A percentile compares a stretch with the other conserved stretches of the same genome.
Evolutionary conservation across 2,329 filamentous ascomycete species (phyloP).

Genomic region (Macrophomina phaseolina): DNA sequence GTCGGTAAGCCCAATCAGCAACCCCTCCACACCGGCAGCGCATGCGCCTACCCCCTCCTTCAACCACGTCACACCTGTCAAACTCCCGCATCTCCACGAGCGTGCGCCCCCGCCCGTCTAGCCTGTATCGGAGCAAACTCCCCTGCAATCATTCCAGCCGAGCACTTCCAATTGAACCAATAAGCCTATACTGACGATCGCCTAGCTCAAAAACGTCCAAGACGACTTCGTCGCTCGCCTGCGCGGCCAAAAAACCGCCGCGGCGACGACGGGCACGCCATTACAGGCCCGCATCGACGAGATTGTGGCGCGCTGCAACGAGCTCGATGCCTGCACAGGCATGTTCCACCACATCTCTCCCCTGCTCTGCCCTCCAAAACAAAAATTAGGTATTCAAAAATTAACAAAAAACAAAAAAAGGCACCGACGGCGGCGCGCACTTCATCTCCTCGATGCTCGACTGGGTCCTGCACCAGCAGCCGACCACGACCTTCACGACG

Average conservation of each 20-base stretch:
- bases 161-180: background rate
- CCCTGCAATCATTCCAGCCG: background rate
- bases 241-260: background rate
- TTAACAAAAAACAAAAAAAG: too few relatives aligned
- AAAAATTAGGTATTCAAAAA: too few relatives aligned
- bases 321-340: background rate
- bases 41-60: too few relatives aligned
- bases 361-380: too few relatives aligned
- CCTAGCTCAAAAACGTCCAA: slow-evolving; percentile 15
- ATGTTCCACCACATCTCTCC: too few relatives aligned
- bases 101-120: too few relatives aligned
- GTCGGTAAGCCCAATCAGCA: background rate
- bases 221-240: slow-evolving; percentile 13
- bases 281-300: slow-evolving; percentile 9
- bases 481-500: background rate
- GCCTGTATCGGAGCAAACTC: too few relatives aligned
- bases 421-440: background rate
- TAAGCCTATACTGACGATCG: too few relatives aligned
- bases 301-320: background rate
- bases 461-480: background rate
- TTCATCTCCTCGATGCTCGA: background rate
- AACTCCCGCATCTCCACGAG: background rate
- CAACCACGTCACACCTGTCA: background rate
- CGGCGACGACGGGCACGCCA: background rate
- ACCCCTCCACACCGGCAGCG: background rate